Conservation (phyloP, 768 basidiomycete genomes). For the Phanerochaete sordida region DNA sequence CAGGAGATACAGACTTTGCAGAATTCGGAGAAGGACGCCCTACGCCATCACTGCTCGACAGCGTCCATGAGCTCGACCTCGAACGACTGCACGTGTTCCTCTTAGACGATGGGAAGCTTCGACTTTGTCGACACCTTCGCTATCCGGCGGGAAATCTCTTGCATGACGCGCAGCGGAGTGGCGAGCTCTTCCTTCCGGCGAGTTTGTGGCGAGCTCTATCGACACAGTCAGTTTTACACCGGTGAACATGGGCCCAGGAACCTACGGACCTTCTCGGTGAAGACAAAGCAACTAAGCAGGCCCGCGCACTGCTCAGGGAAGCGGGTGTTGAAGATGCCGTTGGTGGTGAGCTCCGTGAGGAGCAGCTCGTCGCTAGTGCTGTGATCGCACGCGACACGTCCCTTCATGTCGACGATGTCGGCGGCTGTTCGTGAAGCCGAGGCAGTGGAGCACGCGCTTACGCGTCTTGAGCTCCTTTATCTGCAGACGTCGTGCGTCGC, state of each 20-base stretch:
- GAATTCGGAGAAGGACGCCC: slow-evolving; percentile 92
- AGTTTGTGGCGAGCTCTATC: slow-evolving; percentile 78
- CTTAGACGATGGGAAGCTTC: slow-evolving; percentile 84
- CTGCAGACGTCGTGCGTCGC: slow-evolving; percentile 92
- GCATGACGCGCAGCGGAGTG: slow-evolving; percentile 89
- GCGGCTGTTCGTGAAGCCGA: slow-evolving; percentile 86
- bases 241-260: not conserved
- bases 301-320: slow-evolving; percentile 91
- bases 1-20: slow-evolving; percentile 66
- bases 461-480: slow-evolving; percentile 94
- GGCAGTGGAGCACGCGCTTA: slow-evolving; percentile 87
- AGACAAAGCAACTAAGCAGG: slow-evolving; percentile 96
- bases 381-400: slow-evolving; percentile 97
- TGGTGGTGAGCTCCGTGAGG: slow-evolving; percentile 95
- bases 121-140: slow-evolving; percentile 97
- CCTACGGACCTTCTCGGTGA: slow-evolving; percentile 81
- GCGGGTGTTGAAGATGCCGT: slow-evolving; percentile 90
- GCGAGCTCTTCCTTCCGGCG: slow-evolving; percentile 93
- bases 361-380: slow-evolving; percentile 95
- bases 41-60: slow-evolving; percentile 97
- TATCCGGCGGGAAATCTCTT: slow-evolving; percentile 91
- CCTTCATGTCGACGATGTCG: slow-evolving; percentile 98
- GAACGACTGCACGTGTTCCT: slow-evolving; percentile 95
- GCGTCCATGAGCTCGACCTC: slow-evolving; percentile 99
- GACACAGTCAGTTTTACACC: not conserved